These are phyloP conservation scores for Cucumis hystrix DNA, from an alignment of 306 rosid species.

Conservation along the genomic window DNA sequence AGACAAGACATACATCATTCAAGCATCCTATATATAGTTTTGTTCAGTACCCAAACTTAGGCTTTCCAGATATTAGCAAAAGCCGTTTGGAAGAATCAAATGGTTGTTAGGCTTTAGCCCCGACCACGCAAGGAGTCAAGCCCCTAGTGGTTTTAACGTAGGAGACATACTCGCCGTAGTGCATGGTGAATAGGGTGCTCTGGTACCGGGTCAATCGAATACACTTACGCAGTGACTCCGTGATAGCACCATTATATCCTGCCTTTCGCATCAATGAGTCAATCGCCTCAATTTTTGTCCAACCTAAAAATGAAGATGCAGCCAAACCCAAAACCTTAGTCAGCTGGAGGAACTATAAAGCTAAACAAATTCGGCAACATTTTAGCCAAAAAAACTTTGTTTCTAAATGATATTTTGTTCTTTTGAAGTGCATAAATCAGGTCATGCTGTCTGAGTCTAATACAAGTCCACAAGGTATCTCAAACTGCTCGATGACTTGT, in stretches of 20 bases:
- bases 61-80: constrained; percentile 18
- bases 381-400: not conserved
- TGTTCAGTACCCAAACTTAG: constrained; percentile 17
- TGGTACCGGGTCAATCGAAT: constrained; percentile 74
- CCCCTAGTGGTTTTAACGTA: constrained; percentile 56
- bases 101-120: constrained; percentile 35
- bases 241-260: constrained; percentile 59
- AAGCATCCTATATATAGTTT: constrained; percentile 9
- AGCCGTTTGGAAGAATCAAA: constrained; percentile 19
- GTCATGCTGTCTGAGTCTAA: not conserved
- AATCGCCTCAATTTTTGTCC: constrained; percentile 73
- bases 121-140: constrained; percentile 37
- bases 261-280: constrained; percentile 91
- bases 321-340: not conserved
- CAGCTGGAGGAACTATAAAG: not conserved
- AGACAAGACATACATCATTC: constrained; percentile 10
- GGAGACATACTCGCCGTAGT: constrained; percentile 53
- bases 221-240: constrained; percentile 43
- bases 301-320: constrained; percentile 36
- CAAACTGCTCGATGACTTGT: not conserved
- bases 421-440: not conserved
- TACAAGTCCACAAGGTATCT: not conserved
- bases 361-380: not conserved
- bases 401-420: not conserved
- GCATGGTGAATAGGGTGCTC: constrained; percentile 75